Percentiles rank a stretch among this genome's conserved stretches.
Evolutionary conservation across 208 protist genomes (phyloP).

Genomic region (Angomonas deanei): DNA sequence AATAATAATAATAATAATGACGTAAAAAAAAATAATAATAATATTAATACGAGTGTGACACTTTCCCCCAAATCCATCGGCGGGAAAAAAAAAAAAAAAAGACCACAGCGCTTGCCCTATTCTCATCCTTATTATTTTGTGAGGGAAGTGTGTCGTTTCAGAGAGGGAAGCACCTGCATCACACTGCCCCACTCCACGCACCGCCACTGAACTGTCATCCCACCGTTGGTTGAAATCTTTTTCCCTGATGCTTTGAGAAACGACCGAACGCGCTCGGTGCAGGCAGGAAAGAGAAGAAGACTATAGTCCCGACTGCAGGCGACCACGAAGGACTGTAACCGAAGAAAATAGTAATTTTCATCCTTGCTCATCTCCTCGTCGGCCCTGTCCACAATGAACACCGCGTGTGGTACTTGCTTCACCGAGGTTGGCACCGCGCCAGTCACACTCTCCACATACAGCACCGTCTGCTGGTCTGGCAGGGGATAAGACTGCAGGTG

Average conservation of each 20-base stretch:
- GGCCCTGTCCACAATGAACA: background rate
- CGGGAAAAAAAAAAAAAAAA: background rate
- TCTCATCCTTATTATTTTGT: too few relatives aligned
- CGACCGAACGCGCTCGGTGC: background rate
- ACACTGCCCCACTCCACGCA: background rate
- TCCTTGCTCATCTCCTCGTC: background rate
- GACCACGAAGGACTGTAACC: background rate
- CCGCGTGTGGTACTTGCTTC: too few relatives aligned
- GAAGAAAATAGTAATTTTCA: background rate
- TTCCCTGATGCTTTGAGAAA: too few relatives aligned
- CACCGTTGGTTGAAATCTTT: too few relatives aligned
- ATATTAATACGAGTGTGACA: background rate
- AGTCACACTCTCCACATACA: background rate
- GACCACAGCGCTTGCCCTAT: too few relatives aligned
- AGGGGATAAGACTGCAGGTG: background rate
- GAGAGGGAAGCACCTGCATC: too few relatives aligned
- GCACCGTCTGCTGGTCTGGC: background rate
- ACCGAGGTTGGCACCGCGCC: background rate
- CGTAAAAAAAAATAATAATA: slow-evolving; percentile 1
- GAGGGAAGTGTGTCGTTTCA: too few relatives aligned
- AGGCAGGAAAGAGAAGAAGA: background rate
- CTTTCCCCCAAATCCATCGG: background rate
- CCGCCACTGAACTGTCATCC: background rate
- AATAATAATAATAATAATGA: background rate
- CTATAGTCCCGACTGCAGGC: background rate